phyloP scores from a whole-genome alignment of 179 eudicot genomes.

The Silene vulgaris region DNA sequence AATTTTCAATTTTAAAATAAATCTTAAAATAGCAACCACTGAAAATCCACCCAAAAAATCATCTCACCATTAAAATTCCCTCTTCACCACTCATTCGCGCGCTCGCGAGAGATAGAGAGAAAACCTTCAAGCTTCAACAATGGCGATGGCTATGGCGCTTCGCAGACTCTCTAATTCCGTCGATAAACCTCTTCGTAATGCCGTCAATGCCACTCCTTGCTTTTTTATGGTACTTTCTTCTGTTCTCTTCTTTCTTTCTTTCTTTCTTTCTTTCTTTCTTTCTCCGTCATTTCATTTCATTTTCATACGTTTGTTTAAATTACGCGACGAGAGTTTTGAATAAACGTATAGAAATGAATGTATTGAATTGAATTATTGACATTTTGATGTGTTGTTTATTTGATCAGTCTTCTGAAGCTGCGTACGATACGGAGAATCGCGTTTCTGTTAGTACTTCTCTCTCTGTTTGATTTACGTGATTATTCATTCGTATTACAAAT shows the following conservation, averaged over 20 bases:
- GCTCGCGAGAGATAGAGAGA: background rate
- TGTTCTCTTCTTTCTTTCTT: background rate
- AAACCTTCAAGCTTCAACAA: constrained; percentile 17
- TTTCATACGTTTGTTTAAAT: background rate
- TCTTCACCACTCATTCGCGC: constrained; percentile 7
- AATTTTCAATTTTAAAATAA: background rate
- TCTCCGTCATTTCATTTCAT: background rate
- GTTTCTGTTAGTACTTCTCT: constrained; percentile 45
- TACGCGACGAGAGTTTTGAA: background rate
- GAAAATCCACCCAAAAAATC: constrained; percentile 24
- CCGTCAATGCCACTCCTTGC: constrained; percentile 43
- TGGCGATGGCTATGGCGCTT: constrained; percentile 82
- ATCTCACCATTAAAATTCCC: background rate
- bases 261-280: background rate
- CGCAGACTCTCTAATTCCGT: constrained; percentile 62
- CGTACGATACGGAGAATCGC: constrained; percentile 53
- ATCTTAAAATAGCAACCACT: constrained; percentile 19
- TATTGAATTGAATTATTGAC: background rate
- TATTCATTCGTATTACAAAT: background rate
- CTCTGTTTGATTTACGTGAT: background rate
- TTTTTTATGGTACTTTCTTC: constrained; percentile 46
- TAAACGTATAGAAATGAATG: background rate
- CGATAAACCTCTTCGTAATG: constrained; percentile 48
- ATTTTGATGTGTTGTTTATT: background rate
- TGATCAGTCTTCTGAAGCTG: constrained; percentile 63